Evolutionary conservation across 2,329 filamentous ascomycete species (phyloP), one percentile per base, ranked within the genome.

Genomic region (Cladophialophora immunda): DNA sequence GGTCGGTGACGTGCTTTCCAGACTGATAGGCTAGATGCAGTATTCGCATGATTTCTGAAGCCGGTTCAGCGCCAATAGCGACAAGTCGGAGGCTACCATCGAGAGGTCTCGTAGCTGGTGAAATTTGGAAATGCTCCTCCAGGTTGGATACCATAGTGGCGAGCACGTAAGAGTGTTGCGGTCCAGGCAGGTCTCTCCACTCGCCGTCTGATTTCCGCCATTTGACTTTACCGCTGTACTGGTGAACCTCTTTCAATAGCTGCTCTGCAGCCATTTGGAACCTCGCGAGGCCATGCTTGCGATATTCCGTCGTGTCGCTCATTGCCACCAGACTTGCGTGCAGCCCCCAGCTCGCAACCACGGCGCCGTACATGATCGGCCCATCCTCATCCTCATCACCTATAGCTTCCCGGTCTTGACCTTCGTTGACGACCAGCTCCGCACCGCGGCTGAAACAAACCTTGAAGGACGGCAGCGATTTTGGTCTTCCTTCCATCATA

Each of bases 321-420:
- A 97, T 93, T 73, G 92, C 93, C 25, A 98, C 93, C 3, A 98
- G 85, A 50, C 90, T 89, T 32, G 94, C 92, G 75, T 98, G 94
- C 74, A 98, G 88, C 22, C 92, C 94, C 86, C 96, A 97, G 77
- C 91, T 95, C 53, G 90, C 90, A 1, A 98, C 94, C 25, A 97
- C 92, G 27, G 90, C 91, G 29, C 93, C 94, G 73, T 91, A 86
- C 2, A 85, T 73, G 25, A 64, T 53, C 13, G 34, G 56, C 17
- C 67, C 65, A 17, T 66, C 47, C 19, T 66, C 68, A 13, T 68
- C 65, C 8, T 41, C 55, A 15, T 64, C 62, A 11, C 58, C 38
- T 30, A 70, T 15, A 34, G 70, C 67, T 30, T 72, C 70, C 41
- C 74, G 73, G 85, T 81, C 13, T 82, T 81, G 66, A 68, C 80